Percentiles rank a stretch among this genome's conserved stretches.
These are phyloP conservation scores for Castanopsis chinensis DNA, from an alignment of 306 rosid species.

Conservation along the genomic window DNA sequence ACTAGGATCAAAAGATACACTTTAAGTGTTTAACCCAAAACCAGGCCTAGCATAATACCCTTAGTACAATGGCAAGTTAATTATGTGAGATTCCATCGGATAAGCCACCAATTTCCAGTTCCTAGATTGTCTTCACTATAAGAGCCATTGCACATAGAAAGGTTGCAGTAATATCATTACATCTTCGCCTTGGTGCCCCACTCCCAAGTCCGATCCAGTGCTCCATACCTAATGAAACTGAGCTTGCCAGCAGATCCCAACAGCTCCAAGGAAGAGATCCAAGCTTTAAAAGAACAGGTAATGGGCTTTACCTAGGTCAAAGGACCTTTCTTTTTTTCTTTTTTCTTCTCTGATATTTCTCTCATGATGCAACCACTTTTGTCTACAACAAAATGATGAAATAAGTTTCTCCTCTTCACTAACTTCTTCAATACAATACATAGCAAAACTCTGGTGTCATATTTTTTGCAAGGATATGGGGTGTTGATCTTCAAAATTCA, in stretches of 20 bases:
- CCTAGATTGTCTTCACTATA: not conserved
- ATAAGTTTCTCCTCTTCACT: not conserved
- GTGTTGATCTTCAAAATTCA: too few species aligned
- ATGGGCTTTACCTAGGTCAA: not conserved
- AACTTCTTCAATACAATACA: not conserved
- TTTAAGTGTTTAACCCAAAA: not conserved
- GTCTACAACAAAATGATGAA: not conserved
- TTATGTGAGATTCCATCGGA: not conserved
- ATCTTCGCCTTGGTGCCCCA: not conserved
- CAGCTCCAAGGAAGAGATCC: not conserved
- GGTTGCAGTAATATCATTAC: not conserved
- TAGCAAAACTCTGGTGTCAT: not conserved
- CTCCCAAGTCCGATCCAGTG: not conserved
- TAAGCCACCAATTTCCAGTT: not conserved
- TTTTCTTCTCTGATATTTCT: not conserved
- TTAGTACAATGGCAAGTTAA: not conserved
- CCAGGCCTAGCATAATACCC: not conserved
- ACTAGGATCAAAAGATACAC: not conserved
- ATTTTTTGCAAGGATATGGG: too few species aligned
- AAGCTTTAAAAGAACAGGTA: not conserved
- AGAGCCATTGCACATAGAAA: not conserved
- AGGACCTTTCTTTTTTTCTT: not conserved
- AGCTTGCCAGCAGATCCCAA: not conserved
- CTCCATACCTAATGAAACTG: conserved; percentile 2
- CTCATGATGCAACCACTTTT: not conserved